Evolutionary conservation across 805 yeast species (phyloP).

Genomic region (Candida dajiaensis): DNA sequence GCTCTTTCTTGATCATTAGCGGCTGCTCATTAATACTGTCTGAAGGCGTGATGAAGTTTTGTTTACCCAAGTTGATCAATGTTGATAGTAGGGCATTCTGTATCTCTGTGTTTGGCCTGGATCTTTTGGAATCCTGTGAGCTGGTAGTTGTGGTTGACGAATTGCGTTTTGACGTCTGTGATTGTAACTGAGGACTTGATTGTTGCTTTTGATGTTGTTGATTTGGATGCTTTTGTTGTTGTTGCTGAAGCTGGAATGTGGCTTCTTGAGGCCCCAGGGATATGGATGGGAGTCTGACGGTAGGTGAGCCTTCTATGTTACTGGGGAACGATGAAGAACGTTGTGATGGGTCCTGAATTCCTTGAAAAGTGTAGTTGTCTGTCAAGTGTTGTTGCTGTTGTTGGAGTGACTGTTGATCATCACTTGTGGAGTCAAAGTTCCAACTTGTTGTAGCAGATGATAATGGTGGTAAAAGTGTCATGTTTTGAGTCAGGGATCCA

Average conservation of each 20-base stretch:
- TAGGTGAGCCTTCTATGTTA: background rate
- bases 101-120: slow-evolving; percentile 8
- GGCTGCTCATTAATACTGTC: slow-evolving; percentile 4
- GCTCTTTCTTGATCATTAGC: slow-evolving; percentile 12
- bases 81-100: slow-evolving; percentile 20
- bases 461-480: background rate
- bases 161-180: background rate
- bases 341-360: background rate
- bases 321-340: slow-evolving; percentile 2
- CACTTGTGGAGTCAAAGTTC: background rate
- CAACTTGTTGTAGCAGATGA: background rate
- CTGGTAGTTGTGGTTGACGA: background rate
- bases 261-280: slow-evolving; percentile 4
- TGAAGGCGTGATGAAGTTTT: slow-evolving; percentile 4
- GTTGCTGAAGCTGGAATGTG: slow-evolving; percentile 1
- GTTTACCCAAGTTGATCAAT: slow-evolving; percentile 17
- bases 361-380: slow-evolving; percentile 4
- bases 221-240: slow-evolving; percentile 1
- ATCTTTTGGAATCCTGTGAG: background rate
- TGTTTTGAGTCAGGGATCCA: background rate
- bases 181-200: background rate
- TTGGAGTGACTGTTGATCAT: background rate
- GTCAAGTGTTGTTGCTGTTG: background rate
- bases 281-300: slow-evolving; percentile 12
- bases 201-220: too few relatives aligned